Evolutionary conservation across 306 rosid species (phyloP).

Genomic region (Alnus rubra): DNA sequence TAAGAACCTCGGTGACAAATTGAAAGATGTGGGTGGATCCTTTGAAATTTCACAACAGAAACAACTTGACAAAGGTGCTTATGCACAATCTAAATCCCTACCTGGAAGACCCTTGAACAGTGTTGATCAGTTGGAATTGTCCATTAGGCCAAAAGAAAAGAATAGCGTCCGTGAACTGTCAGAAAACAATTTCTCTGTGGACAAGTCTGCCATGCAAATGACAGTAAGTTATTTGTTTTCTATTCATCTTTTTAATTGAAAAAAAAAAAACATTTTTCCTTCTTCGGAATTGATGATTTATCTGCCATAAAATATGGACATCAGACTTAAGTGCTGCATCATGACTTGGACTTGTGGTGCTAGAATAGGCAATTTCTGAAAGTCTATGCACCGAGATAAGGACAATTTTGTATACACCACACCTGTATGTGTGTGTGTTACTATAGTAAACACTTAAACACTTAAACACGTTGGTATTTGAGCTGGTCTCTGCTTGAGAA

Average conservation of each 20-base stretch:
- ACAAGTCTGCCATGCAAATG: conserved; percentile 51
- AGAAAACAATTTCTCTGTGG: conserved; percentile 58
- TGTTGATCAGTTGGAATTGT: conserved; percentile 51
- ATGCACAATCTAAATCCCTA: conserved; percentile 60
- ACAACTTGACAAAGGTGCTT: conserved; percentile 60
- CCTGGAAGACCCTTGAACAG: conserved; percentile 52
- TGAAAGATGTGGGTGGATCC: conserved; percentile 60
- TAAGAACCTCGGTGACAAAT: conserved; percentile 57
- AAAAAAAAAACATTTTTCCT: not conserved
- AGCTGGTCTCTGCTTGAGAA: not conserved
- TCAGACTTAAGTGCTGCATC: not conserved
- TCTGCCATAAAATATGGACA: not conserved
- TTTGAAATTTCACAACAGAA: conserved; percentile 57
- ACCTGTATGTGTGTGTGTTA: not conserved
- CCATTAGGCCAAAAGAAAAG: conserved; percentile 57
- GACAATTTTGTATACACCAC: not conserved
- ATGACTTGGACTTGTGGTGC: not conserved
- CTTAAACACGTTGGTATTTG: not conserved
- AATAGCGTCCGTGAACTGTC: conserved; percentile 63
- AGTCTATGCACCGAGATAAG: not conserved
- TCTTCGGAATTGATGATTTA: not conserved
- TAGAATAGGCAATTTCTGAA: not conserved
- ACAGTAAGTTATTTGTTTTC: conserved; percentile 52
- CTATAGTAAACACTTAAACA: not conserved
- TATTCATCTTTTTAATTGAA: not conserved